Percentiles rank a stretch among this genome's conserved stretches.
These are phyloP conservation scores for Somion occarium DNA, from an alignment of 1,284 basidiomycete genomes.

Conservation along the genomic window DNA sequence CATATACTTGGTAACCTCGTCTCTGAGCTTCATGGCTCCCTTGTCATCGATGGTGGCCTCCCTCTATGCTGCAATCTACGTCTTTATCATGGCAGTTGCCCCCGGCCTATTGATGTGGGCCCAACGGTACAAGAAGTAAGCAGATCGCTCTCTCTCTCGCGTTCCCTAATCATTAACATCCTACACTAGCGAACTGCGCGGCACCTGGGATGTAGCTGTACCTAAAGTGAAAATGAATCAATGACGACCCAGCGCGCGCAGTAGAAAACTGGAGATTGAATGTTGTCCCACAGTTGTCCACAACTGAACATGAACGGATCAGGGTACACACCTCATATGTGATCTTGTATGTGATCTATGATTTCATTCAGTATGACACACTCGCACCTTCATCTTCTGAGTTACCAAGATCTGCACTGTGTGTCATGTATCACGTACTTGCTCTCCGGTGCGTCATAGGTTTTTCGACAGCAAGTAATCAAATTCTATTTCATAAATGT, in stretches of 20 bases:
- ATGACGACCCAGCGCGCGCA: not conserved
- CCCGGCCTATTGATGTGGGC: conserved; percentile 76
- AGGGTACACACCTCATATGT: conserved; percentile 6
- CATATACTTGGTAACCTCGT: conserved; percentile 37
- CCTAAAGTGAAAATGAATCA: conserved; percentile 45
- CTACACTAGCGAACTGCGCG: conserved; percentile 43
- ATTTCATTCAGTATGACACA: conserved; percentile 9
- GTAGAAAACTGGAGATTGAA: not conserved
- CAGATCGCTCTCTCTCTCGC: conserved; percentile 11
- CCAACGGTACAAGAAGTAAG: conserved; percentile 79
- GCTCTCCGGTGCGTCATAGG: not conserved
- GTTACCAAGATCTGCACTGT: not conserved
- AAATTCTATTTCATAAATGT: conserved; percentile 1
- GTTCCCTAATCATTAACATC: not conserved
- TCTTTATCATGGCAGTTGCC: conserved; percentile 63
- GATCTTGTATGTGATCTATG: no score
- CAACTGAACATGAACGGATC: not conserved
- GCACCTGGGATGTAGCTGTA: conserved; percentile 58
- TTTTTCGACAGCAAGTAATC: not conserved
- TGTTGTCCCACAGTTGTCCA: conserved; percentile 1
- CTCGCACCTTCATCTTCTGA: not conserved
- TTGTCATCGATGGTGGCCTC: conserved; percentile 50
- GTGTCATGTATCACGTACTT: not conserved
- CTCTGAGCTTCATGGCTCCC: conserved; percentile 46
- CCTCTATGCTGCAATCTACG: conserved; percentile 45